Evolutionary conservation across 768 basidiomycete species (phyloP), one percentile per base, ranked within the genome.

Genomic region (Coprinopsis marcescibilis): DNA sequence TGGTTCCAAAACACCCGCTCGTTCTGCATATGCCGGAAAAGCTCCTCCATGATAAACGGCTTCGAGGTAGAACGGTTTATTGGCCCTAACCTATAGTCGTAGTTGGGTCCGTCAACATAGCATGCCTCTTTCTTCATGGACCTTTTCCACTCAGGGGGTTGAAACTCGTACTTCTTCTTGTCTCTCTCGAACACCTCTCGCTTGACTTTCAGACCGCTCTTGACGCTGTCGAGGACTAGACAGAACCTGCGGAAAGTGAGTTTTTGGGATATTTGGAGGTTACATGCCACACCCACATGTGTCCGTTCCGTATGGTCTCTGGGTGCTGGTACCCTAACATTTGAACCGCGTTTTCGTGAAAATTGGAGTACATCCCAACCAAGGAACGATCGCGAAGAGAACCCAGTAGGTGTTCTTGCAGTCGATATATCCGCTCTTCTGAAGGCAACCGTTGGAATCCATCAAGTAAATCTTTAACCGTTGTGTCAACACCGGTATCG

Each of bases 261-360:
- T 19, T 13, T 26, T 17, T 15, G 25, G 26, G 25, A 19, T n/a
- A 30, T 6, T 17, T 11, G 12, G 29, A 30, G 49, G 20, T 14
- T n/a, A 2, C 17, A n/a, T 44, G 42, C 17, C 19, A 23, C n/a
- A 42, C 57, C 46, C 52, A 69, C 69, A 69, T 68, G 51, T 82
- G 77, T 0, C 80, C 83, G 2, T 85, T 64, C 13, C 71, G 66
- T 2, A 74, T 65, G 0, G 83, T 79, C 17, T 70, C 62, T 0
- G 57, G 56, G 47, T 80, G 67, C 0, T 41, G 46, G 48, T 84
- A 86, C 0, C 84, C 85, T 1, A 65, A 43, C 1, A 55, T 57
- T 45, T 83, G 81, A 2, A 76, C 69, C 0, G 77, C 65, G 29
- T 72, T 68, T 36, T 81, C 78, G 59, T 85, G 82, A 55, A 71